These are phyloP conservation scores for Physcomitrellopsis africana DNA, from an alignment of 225 moss, liverwort and hornwort genomes.

Conservation along the genomic window DNA sequence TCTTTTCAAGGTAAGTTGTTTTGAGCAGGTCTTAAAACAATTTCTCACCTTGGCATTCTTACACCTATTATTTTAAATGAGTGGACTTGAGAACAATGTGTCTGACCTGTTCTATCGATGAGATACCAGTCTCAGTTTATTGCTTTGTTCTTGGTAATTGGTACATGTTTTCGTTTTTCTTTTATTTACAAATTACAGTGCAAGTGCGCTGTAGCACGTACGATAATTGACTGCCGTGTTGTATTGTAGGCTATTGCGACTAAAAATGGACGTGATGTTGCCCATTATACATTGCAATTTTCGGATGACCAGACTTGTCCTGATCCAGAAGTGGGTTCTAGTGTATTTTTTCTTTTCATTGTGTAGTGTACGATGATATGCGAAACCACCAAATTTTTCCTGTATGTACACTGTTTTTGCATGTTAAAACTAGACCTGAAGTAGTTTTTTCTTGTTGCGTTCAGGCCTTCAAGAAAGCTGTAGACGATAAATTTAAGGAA, in stretches of 20 bases:
- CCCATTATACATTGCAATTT: slow-evolving; percentile 74
- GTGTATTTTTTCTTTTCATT: background rate
- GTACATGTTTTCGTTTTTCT: slow-evolving; percentile 10
- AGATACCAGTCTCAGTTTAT: background rate
- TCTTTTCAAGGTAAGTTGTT: slow-evolving; percentile 71
- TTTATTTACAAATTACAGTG: background rate
- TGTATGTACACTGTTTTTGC: too few species aligned
- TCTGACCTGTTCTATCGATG: slow-evolving; percentile 1
- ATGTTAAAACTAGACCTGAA: background rate
- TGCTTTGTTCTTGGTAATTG: background rate
- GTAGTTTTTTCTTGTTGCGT: slow-evolving; percentile 19
- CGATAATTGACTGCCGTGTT: background rate
- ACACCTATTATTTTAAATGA: too few species aligned
- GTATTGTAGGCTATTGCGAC: slow-evolving; percentile 71
- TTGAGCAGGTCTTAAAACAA: too few species aligned
- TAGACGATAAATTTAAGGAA: slow-evolving; percentile 87
- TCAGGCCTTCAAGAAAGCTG: slow-evolving; percentile 79
- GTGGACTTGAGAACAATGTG: too few species aligned
- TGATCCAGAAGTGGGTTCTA: slow-evolving; percentile 72
- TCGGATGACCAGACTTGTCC: slow-evolving; percentile 88
- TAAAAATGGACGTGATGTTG: slow-evolving; percentile 77
- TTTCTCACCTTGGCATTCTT: too few species aligned
- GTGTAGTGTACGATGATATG: background rate
- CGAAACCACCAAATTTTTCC: background rate
- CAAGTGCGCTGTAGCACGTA: background rate